phyloP scores from a whole-genome alignment of 306 rosid genomes.

The Castanea crenata region DNA sequence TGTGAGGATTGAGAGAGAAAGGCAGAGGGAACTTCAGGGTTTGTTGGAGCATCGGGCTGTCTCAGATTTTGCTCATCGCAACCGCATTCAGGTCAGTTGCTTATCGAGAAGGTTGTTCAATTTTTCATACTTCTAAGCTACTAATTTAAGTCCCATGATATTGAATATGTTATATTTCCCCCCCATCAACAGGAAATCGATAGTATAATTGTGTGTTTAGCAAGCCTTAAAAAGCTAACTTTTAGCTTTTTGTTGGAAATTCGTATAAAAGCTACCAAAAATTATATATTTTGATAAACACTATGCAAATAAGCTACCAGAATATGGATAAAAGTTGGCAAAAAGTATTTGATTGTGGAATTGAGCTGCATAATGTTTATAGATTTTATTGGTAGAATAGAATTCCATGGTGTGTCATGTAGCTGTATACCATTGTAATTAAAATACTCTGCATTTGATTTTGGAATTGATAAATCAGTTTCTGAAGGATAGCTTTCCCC shows the following conservation, averaged over 20 bases:
- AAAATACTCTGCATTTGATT: not conserved
- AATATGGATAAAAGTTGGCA: not conserved
- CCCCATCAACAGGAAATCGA: not conserved
- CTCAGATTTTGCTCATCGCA: conserved; percentile 98
- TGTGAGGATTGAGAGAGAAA: conserved; percentile 87
- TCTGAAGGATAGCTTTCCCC: not conserved
- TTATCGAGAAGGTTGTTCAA: not conserved
- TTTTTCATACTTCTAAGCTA: not conserved
- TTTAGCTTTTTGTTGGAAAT: too few relatives aligned
- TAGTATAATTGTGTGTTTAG: not conserved
- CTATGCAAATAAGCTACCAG: too few relatives aligned
- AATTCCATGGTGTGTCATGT: not conserved
- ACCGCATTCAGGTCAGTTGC: conserved; percentile 93
- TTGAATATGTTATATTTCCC: not conserved
- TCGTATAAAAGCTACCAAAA: too few relatives aligned
- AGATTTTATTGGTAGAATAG: not conserved
- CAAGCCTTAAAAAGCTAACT: too few relatives aligned
- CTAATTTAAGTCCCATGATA: not conserved
- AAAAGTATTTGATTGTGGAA: not conserved
- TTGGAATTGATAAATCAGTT: not conserved
- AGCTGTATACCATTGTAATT: not conserved
- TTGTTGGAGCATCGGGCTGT: conserved; percentile 97
- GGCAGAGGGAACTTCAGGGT: conserved; percentile 92
- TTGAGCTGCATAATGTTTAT: not conserved
- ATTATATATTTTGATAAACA: too few relatives aligned